A percentile compares a stretch with the other conserved stretches of the same genome.
Conservation (phyloP, 192 early-diverging fungal species). For the Umbelopsis sp. region DNA sequence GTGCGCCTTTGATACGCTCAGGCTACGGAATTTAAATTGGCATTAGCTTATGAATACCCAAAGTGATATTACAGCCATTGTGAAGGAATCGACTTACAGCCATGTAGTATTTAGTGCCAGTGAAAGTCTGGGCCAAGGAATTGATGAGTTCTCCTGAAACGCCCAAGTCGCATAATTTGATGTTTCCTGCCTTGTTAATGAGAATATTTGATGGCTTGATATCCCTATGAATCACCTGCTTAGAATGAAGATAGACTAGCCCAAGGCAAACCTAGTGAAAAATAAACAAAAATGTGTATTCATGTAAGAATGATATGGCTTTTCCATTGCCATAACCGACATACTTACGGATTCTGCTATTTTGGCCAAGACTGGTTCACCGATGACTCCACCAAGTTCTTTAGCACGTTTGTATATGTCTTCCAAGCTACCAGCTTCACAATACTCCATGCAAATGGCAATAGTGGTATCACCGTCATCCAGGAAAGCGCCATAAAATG, state of each 20-base stretch:
- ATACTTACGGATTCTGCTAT: slow-evolving; percentile 74
- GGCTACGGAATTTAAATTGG: slow-evolving; percentile 60
- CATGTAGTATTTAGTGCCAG: slow-evolving; percentile 96
- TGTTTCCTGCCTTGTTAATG: slow-evolving; percentile 82
- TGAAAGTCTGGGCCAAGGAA: slow-evolving; percentile 90
- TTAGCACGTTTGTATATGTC: slow-evolving; percentile 79
- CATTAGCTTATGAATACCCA: not conserved
- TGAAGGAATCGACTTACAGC: slow-evolving; percentile 73
- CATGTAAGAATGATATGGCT: not conserved
- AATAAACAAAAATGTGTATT: not conserved
- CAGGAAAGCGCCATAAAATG: slow-evolving; percentile 90
- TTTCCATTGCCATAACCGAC: not conserved
- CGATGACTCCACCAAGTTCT: slow-evolving; percentile 70
- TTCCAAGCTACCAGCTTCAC: slow-evolving; percentile 91
- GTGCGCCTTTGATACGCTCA: slow-evolving; percentile 89
- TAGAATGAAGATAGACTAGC: slow-evolving; percentile 83
- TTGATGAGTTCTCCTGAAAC: slow-evolving; percentile 89
- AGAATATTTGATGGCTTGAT: slow-evolving; percentile 98
- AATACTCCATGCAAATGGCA: slow-evolving; percentile 96
- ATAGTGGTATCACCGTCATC: slow-evolving; percentile 76
- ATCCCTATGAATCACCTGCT: slow-evolving; percentile 93
- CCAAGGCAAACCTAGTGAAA: slow-evolving; percentile 70
- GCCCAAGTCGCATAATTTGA: slow-evolving; percentile 97
- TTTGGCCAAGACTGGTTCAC: slow-evolving; percentile 85
- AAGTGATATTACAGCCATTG: not conserved